Base-by-base conservation (phyloP, 2,329 filamentous ascomycete species). In the Chaetomium globosum region DNA sequence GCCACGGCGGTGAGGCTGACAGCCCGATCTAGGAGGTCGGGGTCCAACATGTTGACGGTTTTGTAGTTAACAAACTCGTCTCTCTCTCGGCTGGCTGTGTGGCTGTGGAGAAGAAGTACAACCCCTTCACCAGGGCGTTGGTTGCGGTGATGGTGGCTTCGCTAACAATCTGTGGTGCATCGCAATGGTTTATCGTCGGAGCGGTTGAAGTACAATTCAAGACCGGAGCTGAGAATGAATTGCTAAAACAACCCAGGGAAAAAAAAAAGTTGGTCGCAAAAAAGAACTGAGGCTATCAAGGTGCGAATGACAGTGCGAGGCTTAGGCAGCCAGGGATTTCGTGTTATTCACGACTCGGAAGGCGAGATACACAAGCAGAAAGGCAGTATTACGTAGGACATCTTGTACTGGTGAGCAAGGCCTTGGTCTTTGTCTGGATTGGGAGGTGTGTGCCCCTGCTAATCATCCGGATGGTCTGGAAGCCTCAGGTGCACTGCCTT, bases 11-110 rank as follows among this genome's bases (percentile, higher is more conserved):
- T 36, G 43, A 60, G 56, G 19, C 65, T 61, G 19, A 65, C 30
- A 10, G 66, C 28, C 39, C 56, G 59, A n/a, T 65, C 51, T 28
- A 68, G 23, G 49, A 64, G 31, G 12, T 68, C 58, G 5, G 62
- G 56, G 26, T 65, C 61, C 36, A 30, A 30, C 67, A 71, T 69
- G 12, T 56, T 30, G 58, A 51, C 31, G 36, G 39, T 46, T 43
- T 7, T 7, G 39, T 39, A n/a, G 48, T 26, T 8, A 16, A 33
- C 33, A 33, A 56, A 54, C 28, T 46, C 58, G 52, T 33, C 64
- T n/a, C n/a, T n/a, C n/a, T n/a, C n/a, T 64, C 39, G 55, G 61
- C 43, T 21, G 26, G 26, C 26, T 26, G 26, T 26, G 54, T 16
- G 21, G 33, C 23, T 46, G 51, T 12, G 19, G 39, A 36, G 48